phyloP scores from a whole-genome alignment of 78 protist genomes.

The Blattamonas nauphoetae region DNA sequence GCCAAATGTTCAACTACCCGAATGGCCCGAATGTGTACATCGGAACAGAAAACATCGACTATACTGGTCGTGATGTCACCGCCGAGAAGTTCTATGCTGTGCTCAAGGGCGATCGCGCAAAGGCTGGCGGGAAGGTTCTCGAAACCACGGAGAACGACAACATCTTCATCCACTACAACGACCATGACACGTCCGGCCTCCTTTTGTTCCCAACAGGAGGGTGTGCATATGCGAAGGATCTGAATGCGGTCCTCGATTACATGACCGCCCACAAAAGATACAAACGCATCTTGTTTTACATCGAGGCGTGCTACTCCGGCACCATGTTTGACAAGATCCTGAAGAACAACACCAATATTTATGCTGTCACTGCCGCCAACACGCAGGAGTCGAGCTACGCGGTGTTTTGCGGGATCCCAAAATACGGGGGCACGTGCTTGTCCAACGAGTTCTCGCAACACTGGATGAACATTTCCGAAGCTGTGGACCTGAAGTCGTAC shows the following conservation, averaged over 20 bases:
- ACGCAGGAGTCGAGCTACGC: background rate
- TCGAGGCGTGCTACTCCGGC: background rate
- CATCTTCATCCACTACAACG: background rate
- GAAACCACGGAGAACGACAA: background rate
- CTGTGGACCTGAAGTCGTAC: too few species aligned
- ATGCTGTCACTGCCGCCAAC: background rate
- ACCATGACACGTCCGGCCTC: background rate
- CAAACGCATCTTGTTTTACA: background rate
- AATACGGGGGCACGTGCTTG: background rate
- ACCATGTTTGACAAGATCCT: background rate
- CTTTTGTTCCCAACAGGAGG: background rate
- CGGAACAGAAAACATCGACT: background rate
- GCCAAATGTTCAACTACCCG: background rate
- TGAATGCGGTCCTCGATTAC: background rate
- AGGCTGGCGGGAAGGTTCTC: background rate
- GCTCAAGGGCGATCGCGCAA: background rate
- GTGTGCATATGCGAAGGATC: background rate
- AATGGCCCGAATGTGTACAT: background rate
- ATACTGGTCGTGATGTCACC: background rate
- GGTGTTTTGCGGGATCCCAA: background rate
- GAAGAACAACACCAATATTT: background rate
- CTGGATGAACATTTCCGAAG: too few species aligned
- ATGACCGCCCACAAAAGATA: background rate
- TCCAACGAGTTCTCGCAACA: background rate
- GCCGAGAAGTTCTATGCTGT: background rate